Percentiles rank a stretch among this genome's conserved stretches.
phyloP scores from a whole-genome alignment of 2,329 filamentous ascomycete genomes.

The Uncinocarpus reesii region DNA sequence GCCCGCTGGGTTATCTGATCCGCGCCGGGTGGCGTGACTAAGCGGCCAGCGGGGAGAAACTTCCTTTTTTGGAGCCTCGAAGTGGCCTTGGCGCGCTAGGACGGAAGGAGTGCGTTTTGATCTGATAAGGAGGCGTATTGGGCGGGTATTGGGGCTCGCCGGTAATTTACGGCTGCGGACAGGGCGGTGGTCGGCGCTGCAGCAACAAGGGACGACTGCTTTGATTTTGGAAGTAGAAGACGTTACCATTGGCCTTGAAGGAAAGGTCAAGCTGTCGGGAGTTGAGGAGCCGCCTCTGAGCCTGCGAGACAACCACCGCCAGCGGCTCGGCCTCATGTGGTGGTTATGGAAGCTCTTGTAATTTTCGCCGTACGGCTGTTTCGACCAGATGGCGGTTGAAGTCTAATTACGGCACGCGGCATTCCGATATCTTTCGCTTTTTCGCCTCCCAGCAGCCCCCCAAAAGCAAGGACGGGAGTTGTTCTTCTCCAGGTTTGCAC shows the following conservation, averaged over 20 bases:
- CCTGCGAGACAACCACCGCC: not conserved
- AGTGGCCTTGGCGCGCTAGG: slow-evolving; percentile 2
- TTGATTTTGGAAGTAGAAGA: too few relatives aligned
- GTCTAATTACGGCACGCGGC: not conserved
- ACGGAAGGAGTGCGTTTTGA: not conserved
- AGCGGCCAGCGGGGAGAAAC: slow-evolving; percentile 3
- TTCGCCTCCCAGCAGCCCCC: slow-evolving; percentile 5
- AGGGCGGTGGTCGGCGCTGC: not conserved
- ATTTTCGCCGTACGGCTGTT: not conserved
- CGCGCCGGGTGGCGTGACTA: slow-evolving; percentile 11
- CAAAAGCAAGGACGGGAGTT: not conserved
- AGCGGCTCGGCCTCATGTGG: not conserved
- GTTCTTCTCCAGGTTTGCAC: slow-evolving; percentile 2
- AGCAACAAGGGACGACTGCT: too few relatives aligned
- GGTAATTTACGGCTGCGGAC: slow-evolving; percentile 3
- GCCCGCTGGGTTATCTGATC: slow-evolving; percentile 7
- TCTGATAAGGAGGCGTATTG: slow-evolving; percentile 10
- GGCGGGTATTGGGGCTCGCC: slow-evolving; percentile 5
- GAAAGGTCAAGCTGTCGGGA: too few relatives aligned
- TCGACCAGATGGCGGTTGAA: not conserved
- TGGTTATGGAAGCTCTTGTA: not conserved
- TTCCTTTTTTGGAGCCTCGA: slow-evolving; percentile 2
- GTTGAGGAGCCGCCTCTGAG: too few relatives aligned
- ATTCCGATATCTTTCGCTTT: not conserved
- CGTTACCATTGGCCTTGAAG: not conserved